Evolutionary conservation across 495 filamentous ascomycete genomes (phyloP).

Genomic region (Rostrohypoxylon terebratum): DNA sequence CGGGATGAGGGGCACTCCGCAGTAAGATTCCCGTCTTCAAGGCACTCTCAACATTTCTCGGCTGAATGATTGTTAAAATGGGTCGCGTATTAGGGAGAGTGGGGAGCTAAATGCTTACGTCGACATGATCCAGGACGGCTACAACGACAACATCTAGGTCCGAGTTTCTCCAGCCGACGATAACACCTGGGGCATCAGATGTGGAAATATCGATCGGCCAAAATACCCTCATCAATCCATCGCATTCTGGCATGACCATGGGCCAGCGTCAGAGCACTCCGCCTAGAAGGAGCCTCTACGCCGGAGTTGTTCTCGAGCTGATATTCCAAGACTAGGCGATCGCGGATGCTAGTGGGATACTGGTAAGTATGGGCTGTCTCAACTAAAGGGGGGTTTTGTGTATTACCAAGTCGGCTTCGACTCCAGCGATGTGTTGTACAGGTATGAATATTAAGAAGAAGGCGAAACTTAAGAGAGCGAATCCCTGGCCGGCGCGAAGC

Average conservation of each 20-base stretch:
- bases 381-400: not conserved
- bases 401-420: slow-evolving; percentile 59
- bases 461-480: slow-evolving; percentile 54
- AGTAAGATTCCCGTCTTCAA: slow-evolving; percentile 85
- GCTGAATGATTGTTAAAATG: slow-evolving; percentile 49
- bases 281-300: slow-evolving; percentile 92
- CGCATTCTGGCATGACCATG: slow-evolving; percentile 85
- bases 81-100: not conserved
- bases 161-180: slow-evolving; percentile 97
- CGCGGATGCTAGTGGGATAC: slow-evolving; percentile 77
- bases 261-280: slow-evolving; percentile 45
- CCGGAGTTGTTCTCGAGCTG: slow-evolving; percentile 93
- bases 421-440: slow-evolving; percentile 59
- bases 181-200: slow-evolving; percentile 78
- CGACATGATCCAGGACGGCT: slow-evolving; percentile 88
- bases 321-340: slow-evolving; percentile 82
- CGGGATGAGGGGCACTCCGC: slow-evolving; percentile 83
- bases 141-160: slow-evolving; percentile 90
- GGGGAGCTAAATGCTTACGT: slow-evolving; percentile 66
- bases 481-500: slow-evolving; percentile 59
- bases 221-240: slow-evolving; percentile 97
- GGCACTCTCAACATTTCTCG: slow-evolving; percentile 84
- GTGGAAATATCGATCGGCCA: slow-evolving; percentile 91
- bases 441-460: slow-evolving; percentile 61
- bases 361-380: slow-evolving; percentile 27